Base-by-base conservation (phyloP, 1,139 yeast genomes). In the Zygotorulaspora mrakii region DNA sequence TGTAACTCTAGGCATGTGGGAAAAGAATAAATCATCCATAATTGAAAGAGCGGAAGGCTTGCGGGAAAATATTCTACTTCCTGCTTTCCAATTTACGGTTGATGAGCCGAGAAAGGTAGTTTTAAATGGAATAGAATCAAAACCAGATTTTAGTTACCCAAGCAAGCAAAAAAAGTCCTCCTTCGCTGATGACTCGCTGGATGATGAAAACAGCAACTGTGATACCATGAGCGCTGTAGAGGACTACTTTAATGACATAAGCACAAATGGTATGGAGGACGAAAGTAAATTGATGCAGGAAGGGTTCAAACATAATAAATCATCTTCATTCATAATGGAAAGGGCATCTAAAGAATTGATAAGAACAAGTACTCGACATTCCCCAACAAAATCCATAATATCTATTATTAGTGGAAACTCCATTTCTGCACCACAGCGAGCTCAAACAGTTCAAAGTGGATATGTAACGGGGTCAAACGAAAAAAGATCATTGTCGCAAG, bases 381-480 rank as follows among this genome's bases (percentile, higher is more conserved):
- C 64, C 1, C 64, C 64, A 18, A 57, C 63, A 3, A 59, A 59
- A 44, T 59, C 64, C 5, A 42, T 59, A 14, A 48, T 49, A 2
- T 59, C 64, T 1, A 48, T 58, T 9, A 43, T 53, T n/a, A 54
- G 61, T 13, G 51, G 55, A 2, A 38, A 41, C 2, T 49, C 47
- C 13, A 48, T 50, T 25, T 25, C 48, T 8, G 40, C 43, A 10
- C 47, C 46, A 11, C 52, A 49, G 21, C 42, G 42, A 36, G 50
- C 57, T 16, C 49, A 45, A 12, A 43, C 44, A 10, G 33, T 39
- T n/a, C 17, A 37, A 20, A 33, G 27, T 31, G 34, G 37, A 44
- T 46, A 36, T 42, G 6, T 43, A 50, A 35, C 45, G 45, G 9
- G 48, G 46, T 33, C 48, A 53, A 17, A 30, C 5, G 43, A 40